Base-by-base conservation (phyloP, 1,284 basidiomycete species). In the Rhodotorula glutinis region DNA sequence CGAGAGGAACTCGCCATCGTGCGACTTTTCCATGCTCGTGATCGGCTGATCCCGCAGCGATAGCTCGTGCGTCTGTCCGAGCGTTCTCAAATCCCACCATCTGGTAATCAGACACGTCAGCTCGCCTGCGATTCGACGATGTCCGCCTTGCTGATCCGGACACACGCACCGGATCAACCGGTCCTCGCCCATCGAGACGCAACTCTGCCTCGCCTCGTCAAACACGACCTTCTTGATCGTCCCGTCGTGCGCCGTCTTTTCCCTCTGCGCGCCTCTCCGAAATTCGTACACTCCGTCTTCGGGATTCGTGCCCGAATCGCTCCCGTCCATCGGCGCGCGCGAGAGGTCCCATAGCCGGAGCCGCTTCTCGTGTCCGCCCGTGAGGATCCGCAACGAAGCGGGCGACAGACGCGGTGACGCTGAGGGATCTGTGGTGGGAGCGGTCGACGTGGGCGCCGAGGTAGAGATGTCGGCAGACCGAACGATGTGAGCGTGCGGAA, bases 331-430 rank as follows among this genome's bases (percentile, higher is more conserved):
- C 84, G 78, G 3, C 78, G 66, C 44, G 82, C 84, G 58, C 65
- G 82, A 82, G 47, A 98, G 84, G 81, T 98, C 92, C 78, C 97
- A 98, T 76, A 98, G 86, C 64, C 95, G 85, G 63, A 97, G 88
- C 82, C 93, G 97, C 84, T 97, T 98, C 80, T 98, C 96, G 81
- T 97, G 89, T 1, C 95, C 95, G 52, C 92, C 94, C n/a, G 91
- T 92, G 62, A 95, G 82, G 62, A 93, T 83, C 77, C 86, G 87
- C 4, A 53, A 33, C 23, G 41, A 17, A n/a, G 49, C 19, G 33
- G 33, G 33, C 33, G 33, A 38, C 33, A 14, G 57, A 16, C 23
- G 38, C 43, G 43, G 29, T 21, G 58, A 27, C 2, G 58, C 30
- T 2, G 52, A 38, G 3, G 30, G 51, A 4, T 13, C 11, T 1